Percentiles rank a stretch among this genome's conserved stretches.
These are phyloP conservation scores for Leccinum imitatum DNA, from an alignment of 768 basidiomycete genomes.

Conservation along the genomic window DNA sequence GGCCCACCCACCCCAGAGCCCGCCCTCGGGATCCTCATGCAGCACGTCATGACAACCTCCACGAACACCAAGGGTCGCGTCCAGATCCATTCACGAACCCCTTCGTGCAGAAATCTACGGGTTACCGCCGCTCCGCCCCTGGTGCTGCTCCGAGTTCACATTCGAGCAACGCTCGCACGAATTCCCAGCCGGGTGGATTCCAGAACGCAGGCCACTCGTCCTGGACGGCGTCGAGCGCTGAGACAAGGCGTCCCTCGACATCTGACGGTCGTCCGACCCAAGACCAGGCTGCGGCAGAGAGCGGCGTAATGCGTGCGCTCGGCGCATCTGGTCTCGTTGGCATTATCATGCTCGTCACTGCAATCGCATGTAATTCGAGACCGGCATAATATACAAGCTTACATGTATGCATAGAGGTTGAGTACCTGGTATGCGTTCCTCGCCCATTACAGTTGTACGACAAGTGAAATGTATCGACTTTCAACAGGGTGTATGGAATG, in stretches of 20 bases:
- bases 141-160: background rate
- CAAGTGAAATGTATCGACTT: background rate
- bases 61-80: conserved; percentile 8
- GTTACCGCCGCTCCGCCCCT: conserved; percentile 10
- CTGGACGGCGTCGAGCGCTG: conserved; percentile 8
- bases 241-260: conserved; percentile 4
- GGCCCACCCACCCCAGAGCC: conserved; percentile 27
- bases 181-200: conserved; percentile 1
- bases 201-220: conserved; percentile 1
- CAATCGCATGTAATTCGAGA: conserved; percentile 17
- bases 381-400: conserved; percentile 11
- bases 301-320: conserved; percentile 25
- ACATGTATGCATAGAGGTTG: background rate
- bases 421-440: background rate
- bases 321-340: conserved; percentile 29
- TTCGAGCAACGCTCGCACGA: background rate
- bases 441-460: background rate
- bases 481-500: background rate
- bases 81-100: conserved; percentile 27
- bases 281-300: conserved; percentile 28
- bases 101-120: conserved; percentile 30
- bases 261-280: conserved; percentile 13
- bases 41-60: conserved; percentile 10
- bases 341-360: conserved; percentile 27
- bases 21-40: conserved; percentile 17